Percentiles rank a stretch among this genome's conserved stretches.
Evolutionary conservation across 345 rosid genomes (phyloP).

Genomic region (Cardiospermum halicacabum): DNA sequence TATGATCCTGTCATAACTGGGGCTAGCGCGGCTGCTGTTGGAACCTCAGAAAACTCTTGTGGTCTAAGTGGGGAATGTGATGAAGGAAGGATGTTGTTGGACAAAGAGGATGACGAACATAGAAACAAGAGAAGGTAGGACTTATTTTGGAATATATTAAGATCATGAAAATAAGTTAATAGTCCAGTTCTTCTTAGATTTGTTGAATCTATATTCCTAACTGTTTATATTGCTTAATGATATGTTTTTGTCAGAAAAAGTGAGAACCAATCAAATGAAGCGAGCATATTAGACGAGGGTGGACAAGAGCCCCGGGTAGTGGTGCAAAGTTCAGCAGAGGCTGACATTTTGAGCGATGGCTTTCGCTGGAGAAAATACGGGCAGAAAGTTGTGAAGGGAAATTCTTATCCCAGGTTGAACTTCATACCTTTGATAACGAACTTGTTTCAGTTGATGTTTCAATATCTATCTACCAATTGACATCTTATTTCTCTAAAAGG

Average conservation of each 20-base stretch:
- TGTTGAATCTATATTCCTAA: no score
- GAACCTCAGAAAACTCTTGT: constrained; percentile 53
- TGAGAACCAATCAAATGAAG: constrained; percentile 54
- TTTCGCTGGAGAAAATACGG: constrained; percentile 99
- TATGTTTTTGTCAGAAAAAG: constrained; percentile 37
- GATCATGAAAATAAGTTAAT: background rate
- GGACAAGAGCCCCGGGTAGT: constrained; percentile 32
- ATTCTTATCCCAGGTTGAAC: constrained; percentile 78
- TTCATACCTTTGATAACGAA: background rate
- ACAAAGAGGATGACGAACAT: constrained; percentile 56
- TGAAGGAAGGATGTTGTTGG: constrained; percentile 48
- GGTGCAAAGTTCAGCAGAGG: constrained; percentile 50
- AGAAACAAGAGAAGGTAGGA: constrained; percentile 71
- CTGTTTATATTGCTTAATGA: background rate
- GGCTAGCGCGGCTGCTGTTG: constrained; percentile 29
- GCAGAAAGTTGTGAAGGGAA: constrained; percentile 94
- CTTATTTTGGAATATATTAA: background rate
- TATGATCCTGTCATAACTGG: constrained; percentile 29
- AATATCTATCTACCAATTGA: background rate
- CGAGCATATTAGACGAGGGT: constrained; percentile 36
- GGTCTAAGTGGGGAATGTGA: constrained; percentile 63
- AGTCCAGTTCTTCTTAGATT: background rate
- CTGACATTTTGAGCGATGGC: constrained; percentile 81
- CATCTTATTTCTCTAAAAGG: background rate
- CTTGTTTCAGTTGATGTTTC: background rate